Evolutionary conservation across 2,329 filamentous ascomycete species (phyloP), one percentile per base, ranked within the genome.

Genomic region (Fusarium sambucinum): DNA sequence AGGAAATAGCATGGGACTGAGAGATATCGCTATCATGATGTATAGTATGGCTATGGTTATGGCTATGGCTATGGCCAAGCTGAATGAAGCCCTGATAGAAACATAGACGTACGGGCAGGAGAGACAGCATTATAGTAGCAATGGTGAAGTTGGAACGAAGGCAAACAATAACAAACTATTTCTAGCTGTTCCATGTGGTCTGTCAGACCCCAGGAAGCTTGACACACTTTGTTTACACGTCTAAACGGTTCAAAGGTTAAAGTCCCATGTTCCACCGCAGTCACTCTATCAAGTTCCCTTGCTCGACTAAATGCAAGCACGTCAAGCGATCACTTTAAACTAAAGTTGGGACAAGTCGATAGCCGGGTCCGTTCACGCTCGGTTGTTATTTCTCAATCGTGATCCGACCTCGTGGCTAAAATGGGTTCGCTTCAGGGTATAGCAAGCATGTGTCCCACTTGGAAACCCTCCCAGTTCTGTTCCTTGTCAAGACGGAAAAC

Each of bases 401-500:
- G 51, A 58, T 57, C 42, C 47, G 30, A 56, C 60, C 55, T 65
- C 47, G 38, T 44, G 59, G 51, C 32, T 46, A 35, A 25, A n/a
- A 38, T 35, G 25, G 33, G 44, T 47, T 32, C 40, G 53, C 47
- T 52, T 37, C 35, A 33, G 61, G 61, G 61, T 64, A 64, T 59
- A 6, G 30, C 30, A 32, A 33, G 53, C 48, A 38, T 56, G 37
- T 56, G 55, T 47, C 40, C 52, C 57, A 62, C 33, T 62, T 47
- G 19, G 23, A 25, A 41, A 7, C 38, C 41, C 13, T 38, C 29
- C 23, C 23, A 32, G 52, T 41, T 59, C n/a, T 44, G 33, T 33
- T 21, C 46, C 35, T 46, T 51, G 35, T 30, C 23, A 16, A 19
- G 9, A 35, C 11, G 12, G 17, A 29, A 30, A 23, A 46, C 17